Conservation (phyloP, 1,139 yeast species). For the Suhomyces maxii region DNA sequence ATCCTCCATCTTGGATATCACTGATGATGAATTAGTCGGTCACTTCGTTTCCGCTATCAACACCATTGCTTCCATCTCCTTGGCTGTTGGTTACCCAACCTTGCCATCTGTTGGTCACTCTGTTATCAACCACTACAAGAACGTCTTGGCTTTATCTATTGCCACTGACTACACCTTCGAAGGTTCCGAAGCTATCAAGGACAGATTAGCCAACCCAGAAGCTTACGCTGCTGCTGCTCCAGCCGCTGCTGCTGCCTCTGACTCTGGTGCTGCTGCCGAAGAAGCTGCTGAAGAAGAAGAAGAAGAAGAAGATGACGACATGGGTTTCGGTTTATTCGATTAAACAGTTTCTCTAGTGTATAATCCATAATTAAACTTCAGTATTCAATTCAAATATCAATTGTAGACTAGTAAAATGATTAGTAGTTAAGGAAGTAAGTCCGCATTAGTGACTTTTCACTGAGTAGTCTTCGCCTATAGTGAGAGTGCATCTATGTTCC, state of each 20-base stretch:
- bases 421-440: too few species aligned
- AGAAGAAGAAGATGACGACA: constrained; percentile 82
- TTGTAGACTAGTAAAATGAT: not conserved
- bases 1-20: constrained; percentile 93
- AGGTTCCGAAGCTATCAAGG: constrained; percentile 98
- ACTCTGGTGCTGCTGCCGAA: constrained; percentile 65
- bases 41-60: constrained; percentile 93
- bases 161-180: constrained; percentile 99
- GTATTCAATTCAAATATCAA: not conserved
- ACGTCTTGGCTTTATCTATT: constrained; percentile 94
- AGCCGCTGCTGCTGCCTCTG: constrained; percentile 86
- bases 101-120: constrained; percentile 99
- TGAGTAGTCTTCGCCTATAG: too few species aligned
- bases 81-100: constrained; percentile 99
- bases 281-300: constrained; percentile 74
- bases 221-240: constrained; percentile 99
- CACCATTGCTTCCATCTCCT: constrained; percentile 93
- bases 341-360: constrained; percentile 44
- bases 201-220: constrained; percentile 77
- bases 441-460: too few species aligned
- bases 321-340: constrained; percentile 99
- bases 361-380: constrained; percentile 1
- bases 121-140: constrained; percentile 98
- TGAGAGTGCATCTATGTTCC: too few species aligned
- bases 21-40: constrained; percentile 91